Base-by-base conservation (phyloP, 2,329 filamentous ascomycete genomes). In the Apiospora malaysiana region DNA sequence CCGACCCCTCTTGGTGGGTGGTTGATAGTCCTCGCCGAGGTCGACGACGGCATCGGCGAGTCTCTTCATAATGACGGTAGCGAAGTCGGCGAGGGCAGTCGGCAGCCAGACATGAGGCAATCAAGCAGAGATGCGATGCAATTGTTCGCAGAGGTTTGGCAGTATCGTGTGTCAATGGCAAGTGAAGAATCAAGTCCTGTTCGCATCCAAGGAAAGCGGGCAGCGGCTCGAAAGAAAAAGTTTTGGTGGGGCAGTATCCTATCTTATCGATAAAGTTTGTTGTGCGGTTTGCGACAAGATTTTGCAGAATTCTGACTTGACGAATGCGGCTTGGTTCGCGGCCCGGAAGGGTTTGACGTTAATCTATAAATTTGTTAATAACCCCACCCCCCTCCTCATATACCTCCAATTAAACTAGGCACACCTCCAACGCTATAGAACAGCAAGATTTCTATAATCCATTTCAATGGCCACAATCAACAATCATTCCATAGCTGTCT, bases 1-100 rank as follows among this genome's bases (percentile, higher is more conserved):
- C 2, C 67, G 67, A 56, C 67, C 67, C 67, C 67, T 49, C 67
- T 68, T 68, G 46, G 67, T 40, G 25, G 46, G 46, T 25, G 45
- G 47, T 27, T 56, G 46, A 37, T 56, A 46, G 27, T 68, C 67
- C 14, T 49, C 45, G 32, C 56, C 67, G 14, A 67, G 40, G 43
- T 67, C 65, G 65, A n/a, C 65, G 65, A n/a, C 65, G 42, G 25
- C 51, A 25, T 70, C 46, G 43, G 65, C 72, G 66, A 25, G 72
- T 78, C 63, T 80, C 76, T 43, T 78, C 78, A 67, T 68, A 25
- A 18, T 47, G 46, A 67, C 65, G 40, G 65, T 43, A 46, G 40
- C 27, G 65, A 43, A 43, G n/a, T 63, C 56, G 56, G 40, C 56
- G 56, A 18, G 32, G 56, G 3, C 27, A 40, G 56, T 63, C 32